Conservation (phyloP, 1,284 basidiomycete genomes). For the Sanguinoderma infundibulare region DNA sequence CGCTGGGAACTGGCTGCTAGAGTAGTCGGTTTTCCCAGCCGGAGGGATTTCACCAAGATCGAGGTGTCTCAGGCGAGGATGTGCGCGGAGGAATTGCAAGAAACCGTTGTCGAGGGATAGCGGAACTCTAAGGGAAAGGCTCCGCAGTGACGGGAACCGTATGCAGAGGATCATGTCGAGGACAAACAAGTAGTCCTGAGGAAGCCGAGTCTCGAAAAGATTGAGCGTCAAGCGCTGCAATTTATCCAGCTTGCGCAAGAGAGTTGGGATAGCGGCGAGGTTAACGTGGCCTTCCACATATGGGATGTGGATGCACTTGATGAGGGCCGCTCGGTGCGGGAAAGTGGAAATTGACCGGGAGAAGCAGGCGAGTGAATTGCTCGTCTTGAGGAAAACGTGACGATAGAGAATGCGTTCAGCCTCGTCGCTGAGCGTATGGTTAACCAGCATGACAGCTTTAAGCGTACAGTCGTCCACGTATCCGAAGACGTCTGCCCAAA, state of each 20-base stretch:
- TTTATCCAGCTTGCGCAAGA: neutral
- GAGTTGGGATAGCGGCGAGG: neutral
- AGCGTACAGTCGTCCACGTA: neutral
- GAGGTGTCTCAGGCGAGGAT: neutral
- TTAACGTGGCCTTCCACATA: neutral
- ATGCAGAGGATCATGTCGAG: neutral
- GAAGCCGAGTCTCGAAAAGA: neutral
- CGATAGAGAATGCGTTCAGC: constrained; percentile 5
- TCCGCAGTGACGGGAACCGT: neutral
- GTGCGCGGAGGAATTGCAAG: neutral
- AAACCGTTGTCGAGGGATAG: neutral
- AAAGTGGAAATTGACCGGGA: neutral
- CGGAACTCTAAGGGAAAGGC: neutral
- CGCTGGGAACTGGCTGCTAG: neutral
- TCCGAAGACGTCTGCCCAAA: constrained; percentile 8
- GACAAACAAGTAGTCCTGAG: neutral
- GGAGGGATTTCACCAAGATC: neutral
- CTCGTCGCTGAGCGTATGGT: neutral
- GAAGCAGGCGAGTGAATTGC: neutral
- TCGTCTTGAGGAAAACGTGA: neutral
- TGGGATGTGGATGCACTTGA: neutral
- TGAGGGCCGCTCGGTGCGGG: neutral
- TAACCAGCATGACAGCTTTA: neutral
- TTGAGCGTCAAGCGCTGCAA: constrained; percentile 1
- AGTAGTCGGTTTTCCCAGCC: neutral